phyloP scores from a whole-genome alignment of 768 basidiomycete genomes.

The Pleurotus tuber-regium region DNA sequence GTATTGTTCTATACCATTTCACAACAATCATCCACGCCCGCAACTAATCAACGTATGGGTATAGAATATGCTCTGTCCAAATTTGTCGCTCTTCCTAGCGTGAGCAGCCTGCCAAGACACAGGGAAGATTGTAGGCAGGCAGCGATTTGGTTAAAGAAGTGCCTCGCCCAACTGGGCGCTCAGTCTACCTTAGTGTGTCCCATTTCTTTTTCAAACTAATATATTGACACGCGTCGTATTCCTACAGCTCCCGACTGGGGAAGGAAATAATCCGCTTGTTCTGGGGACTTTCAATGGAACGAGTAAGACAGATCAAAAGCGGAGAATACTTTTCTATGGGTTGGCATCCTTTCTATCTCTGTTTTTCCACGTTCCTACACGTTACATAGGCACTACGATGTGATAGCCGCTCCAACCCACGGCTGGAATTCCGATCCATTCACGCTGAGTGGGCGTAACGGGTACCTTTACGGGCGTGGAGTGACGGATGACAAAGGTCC shows the following conservation, averaged over 20 bases:
- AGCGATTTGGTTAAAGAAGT: conserved; percentile 89
- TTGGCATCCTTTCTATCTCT: conserved; percentile 26
- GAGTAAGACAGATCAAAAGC: conserved; percentile 52
- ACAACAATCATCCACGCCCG: neutral
- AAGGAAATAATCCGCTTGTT: conserved; percentile 83
- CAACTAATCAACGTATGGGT: neutral
- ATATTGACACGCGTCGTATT: neutral
- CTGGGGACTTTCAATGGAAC: conserved; percentile 83
- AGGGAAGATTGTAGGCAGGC: conserved; percentile 92
- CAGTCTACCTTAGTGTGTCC: conserved; percentile 64
- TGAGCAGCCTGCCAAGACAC: conserved; percentile 66
- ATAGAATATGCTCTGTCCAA: conserved; percentile 71
- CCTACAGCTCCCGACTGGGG: conserved; percentile 69
- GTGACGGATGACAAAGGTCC: conserved; percentile 97
- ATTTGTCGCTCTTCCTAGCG: conserved; percentile 85
- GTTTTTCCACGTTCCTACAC: neutral
- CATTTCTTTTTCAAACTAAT: neutral
- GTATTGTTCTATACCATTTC: conserved; percentile 16
- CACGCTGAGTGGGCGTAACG: conserved; percentile 75
- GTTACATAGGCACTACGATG: conserved; percentile 82
- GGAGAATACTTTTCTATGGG: conserved; percentile 90
- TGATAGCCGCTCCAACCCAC: conserved; percentile 74
- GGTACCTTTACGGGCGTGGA: conserved; percentile 88
- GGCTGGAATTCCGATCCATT: conserved; percentile 89
- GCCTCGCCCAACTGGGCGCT: conserved; percentile 85